These are phyloP conservation scores for Trichophyton schoenleinii DNA, from an alignment of 2,329 filamentous ascomycete species.

Conservation along the genomic window DNA sequence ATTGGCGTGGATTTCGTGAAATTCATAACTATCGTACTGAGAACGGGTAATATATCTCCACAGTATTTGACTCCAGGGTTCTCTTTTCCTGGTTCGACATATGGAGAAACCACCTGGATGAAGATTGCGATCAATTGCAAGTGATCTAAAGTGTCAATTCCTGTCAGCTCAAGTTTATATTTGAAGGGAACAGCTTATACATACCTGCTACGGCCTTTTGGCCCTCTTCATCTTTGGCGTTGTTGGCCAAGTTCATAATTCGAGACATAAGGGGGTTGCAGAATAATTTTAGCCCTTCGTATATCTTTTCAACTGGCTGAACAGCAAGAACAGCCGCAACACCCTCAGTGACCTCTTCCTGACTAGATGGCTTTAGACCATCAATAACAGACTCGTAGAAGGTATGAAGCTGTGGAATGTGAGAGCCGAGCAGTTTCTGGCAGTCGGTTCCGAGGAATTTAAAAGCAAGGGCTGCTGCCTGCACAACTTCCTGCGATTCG, in stretches of 20 bases:
- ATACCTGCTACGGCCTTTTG: constrained; percentile 75
- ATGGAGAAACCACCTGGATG: constrained; percentile 63
- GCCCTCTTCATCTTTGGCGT: constrained; percentile 66
- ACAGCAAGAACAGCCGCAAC: constrained; percentile 84
- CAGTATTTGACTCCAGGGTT: constrained; percentile 95
- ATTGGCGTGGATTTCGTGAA: constrained; percentile 81
- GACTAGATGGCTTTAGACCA: constrained; percentile 69
- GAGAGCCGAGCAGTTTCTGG: constrained; percentile 68
- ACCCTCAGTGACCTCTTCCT: constrained; percentile 93
- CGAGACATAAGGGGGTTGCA: constrained; percentile 80
- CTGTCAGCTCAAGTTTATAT: constrained; percentile 10
- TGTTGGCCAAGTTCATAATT: constrained; percentile 75
- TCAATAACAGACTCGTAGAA: constrained; percentile 89
- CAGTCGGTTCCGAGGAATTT: constrained; percentile 97
- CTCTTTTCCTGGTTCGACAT: constrained; percentile 56
- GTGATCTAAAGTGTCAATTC: constrained; percentile 50
- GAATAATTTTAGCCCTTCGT: constrained; percentile 78
- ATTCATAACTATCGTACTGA: constrained; percentile 74
- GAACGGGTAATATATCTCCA: constrained; percentile 79
- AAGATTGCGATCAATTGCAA: constrained; percentile 87
- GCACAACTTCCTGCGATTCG: constrained; percentile 76
- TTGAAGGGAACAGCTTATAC: constrained; percentile 14
- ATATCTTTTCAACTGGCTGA: constrained; percentile 67
- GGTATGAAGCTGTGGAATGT: constrained; percentile 72
- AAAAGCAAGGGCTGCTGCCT: constrained; percentile 84